Percentiles rank a stretch among this genome's conserved stretches.
Conservation (phyloP, 768 basidiomycete genomes). For the Filobasidium wieringae region DNA sequence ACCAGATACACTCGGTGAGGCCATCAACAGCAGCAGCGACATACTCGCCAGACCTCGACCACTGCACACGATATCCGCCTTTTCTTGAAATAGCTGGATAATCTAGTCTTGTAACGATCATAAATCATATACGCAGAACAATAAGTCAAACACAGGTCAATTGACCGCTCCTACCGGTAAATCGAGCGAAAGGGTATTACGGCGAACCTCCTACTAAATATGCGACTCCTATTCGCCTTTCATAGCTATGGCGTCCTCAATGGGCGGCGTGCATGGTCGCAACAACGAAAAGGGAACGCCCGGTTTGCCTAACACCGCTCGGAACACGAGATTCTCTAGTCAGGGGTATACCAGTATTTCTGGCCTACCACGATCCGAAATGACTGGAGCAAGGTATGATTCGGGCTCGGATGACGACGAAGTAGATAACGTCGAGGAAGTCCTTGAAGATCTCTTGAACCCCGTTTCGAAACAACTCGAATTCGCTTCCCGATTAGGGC, state of each 20-base stretch:
- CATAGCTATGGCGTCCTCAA: not conserved
- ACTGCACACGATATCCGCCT: too few relatives aligned
- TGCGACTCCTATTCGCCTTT: not conserved
- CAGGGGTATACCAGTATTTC: not conserved
- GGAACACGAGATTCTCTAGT: not conserved
- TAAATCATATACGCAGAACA: too few relatives aligned
- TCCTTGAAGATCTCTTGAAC: slow-evolving; percentile 5
- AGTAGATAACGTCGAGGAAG: slow-evolving; percentile 33
- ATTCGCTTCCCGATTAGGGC: not conserved
- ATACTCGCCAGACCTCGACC: too few relatives aligned
- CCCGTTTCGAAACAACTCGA: slow-evolving; percentile 8
- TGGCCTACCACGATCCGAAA: not conserved
- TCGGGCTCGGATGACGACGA: slow-evolving; percentile 54
- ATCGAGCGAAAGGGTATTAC: too few relatives aligned
- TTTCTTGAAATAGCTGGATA: too few relatives aligned
- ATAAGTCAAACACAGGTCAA: not conserved
- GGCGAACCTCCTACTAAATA: too few relatives aligned
- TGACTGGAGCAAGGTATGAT: not conserved
- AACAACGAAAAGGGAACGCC: not conserved
- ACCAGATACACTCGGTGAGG: too few relatives aligned
- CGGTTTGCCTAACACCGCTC: not conserved
- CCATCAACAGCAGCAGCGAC: too few relatives aligned
- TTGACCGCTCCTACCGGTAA: not conserved
- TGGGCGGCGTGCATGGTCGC: not conserved
- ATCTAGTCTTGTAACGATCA: too few relatives aligned